Evolutionary conservation across 2,329 filamentous ascomycete genomes (phyloP).

Genomic region (Phoma herbarum): DNA sequence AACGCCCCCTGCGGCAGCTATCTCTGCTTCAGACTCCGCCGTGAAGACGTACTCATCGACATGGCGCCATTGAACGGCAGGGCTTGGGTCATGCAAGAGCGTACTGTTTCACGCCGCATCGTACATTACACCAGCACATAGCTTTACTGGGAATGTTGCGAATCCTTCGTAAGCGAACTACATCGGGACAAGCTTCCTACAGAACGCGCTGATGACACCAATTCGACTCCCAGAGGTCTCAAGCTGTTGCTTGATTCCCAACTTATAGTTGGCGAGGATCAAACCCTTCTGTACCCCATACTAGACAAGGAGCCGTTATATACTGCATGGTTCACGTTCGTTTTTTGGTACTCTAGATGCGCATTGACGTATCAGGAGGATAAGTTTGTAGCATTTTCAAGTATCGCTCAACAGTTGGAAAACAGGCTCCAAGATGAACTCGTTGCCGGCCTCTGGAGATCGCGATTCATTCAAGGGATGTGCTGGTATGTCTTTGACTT

Average conservation of each 20-base stretch:
- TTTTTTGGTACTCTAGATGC: neutral
- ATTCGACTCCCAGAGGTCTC: neutral
- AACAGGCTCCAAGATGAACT: neutral
- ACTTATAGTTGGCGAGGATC: too few species aligned
- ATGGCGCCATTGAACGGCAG: neutral
- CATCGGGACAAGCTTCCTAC: neutral
- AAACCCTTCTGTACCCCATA: too few species aligned
- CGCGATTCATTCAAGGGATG: neutral
- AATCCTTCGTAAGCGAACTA: neutral
- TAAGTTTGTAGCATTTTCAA: neutral
- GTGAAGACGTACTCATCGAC: neutral
- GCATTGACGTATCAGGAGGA: neutral
- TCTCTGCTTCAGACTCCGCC: neutral
- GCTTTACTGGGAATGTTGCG: neutral
- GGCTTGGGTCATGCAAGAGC: slow-evolving; percentile 7
- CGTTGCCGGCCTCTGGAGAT: slow-evolving; percentile 1
- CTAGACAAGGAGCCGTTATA: neutral
- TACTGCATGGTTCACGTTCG: neutral
- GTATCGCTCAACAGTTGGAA: neutral
- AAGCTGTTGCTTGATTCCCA: neutral
- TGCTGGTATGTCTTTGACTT: too few species aligned
- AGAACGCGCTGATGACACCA: neutral
- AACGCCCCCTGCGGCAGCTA: neutral
- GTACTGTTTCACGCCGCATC: slow-evolving; percentile 1
- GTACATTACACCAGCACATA: neutral